Conservation (phyloP, 495 filamentous ascomycete genomes). For the Penicillium taxi region DNA sequence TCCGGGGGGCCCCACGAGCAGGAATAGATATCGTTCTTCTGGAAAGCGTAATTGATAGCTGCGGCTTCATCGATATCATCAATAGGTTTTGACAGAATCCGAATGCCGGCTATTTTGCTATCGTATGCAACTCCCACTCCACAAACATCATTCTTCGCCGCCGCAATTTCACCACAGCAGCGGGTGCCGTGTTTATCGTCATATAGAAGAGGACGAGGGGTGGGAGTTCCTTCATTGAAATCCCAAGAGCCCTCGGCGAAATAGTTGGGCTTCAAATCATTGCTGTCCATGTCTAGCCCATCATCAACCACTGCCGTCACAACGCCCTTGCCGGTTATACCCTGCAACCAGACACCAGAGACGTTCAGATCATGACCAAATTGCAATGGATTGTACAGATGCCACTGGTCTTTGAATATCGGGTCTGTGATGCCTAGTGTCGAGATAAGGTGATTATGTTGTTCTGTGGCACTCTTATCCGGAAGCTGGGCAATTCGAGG, state of each 20-base stretch:
- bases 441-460: constrained; percentile 53
- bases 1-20: constrained; percentile 98
- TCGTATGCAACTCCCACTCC: constrained; percentile 93
- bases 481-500: constrained; percentile 14
- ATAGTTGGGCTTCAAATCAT: constrained; percentile 86
- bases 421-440: constrained; percentile 73
- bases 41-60: constrained; percentile 84
- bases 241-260: constrained; percentile 88
- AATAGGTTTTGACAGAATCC: constrained; percentile 85
- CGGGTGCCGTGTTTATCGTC: constrained; percentile 90
- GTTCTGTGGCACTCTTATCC: constrained; percentile 42
- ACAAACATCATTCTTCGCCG: constrained; percentile 86
- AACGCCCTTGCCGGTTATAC: constrained; percentile 84
- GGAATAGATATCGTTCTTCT: constrained; percentile 93
- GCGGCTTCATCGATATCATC: constrained; percentile 86
- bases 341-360: constrained; percentile 80
- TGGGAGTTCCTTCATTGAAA: constrained; percentile 75
- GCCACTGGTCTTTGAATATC: constrained; percentile 92
- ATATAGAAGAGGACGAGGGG: constrained; percentile 67
- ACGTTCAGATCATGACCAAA: constrained; percentile 90
- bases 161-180: constrained; percentile 90
- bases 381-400: constrained; percentile 77
- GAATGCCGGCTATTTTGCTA: constrained; percentile 79
- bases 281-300: constrained; percentile 93
- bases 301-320: constrained; percentile 94